These are phyloP conservation scores for Acanthamoeba lenticulata DNA, from an alignment of 208 protist species.

Conservation along the genomic window DNA sequence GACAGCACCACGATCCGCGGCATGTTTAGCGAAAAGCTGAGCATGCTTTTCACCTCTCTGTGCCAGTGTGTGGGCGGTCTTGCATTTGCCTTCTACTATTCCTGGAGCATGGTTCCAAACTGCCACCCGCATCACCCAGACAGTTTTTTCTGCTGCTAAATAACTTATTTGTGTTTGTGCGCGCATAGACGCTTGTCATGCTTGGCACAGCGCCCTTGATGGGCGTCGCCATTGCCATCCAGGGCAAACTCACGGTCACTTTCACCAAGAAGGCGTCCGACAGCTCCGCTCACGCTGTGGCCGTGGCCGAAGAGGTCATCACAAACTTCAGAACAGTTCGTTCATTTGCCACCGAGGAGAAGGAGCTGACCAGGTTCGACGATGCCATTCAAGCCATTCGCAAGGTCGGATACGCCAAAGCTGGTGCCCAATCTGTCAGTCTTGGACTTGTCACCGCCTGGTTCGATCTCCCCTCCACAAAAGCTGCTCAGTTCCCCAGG, in stretches of 20 bases:
- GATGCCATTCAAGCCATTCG: neutral
- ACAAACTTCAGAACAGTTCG: conserved; percentile 38
- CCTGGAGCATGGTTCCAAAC: conserved; percentile 15
- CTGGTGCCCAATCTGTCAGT: neutral
- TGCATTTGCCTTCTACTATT: conserved; percentile 29
- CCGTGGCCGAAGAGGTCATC: conserved; percentile 43
- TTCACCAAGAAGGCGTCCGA: conserved; percentile 54
- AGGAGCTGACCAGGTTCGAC: neutral
- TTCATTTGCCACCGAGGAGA: conserved; percentile 44
- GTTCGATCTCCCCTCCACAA: neutral
- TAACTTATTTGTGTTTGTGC: no score
- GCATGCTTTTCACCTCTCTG: neutral
- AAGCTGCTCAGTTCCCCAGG: no score
- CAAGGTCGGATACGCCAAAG: neutral
- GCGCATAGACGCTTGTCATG: conserved; percentile 46
- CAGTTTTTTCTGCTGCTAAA: neutral
- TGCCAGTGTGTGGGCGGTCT: neutral
- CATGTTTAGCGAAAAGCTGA: neutral
- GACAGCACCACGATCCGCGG: conserved; percentile 29
- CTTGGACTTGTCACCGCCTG: neutral
- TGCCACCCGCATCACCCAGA: neutral
- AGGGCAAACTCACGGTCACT: conserved; percentile 14
- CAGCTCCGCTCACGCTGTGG: neutral
- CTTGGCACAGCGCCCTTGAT: conserved; percentile 8
- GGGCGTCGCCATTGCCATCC: conserved; percentile 43